Evolutionary conservation across 2,329 filamentous ascomycete species (phyloP).

Genomic region (Aspergillus awamori): DNA sequence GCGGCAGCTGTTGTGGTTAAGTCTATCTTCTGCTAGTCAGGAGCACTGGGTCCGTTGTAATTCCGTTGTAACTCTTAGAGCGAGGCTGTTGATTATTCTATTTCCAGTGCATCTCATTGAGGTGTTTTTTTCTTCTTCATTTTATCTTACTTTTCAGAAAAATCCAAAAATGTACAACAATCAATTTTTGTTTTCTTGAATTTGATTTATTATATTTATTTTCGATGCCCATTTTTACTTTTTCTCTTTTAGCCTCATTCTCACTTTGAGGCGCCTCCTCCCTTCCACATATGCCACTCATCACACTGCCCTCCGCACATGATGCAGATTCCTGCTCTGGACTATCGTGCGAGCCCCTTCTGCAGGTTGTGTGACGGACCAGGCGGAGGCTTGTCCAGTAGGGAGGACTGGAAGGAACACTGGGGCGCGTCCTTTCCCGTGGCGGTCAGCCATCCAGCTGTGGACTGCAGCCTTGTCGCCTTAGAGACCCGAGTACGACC

Average conservation of each 20-base stretch:
- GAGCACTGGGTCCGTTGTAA: no score
- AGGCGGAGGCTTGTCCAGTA: constrained; percentile 3
- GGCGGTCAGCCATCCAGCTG: constrained; percentile 6
- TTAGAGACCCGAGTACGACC: constrained; percentile 7
- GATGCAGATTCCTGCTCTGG: constrained; percentile 1
- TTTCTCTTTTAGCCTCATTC: constrained; percentile 2
- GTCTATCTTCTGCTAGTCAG: not conserved
- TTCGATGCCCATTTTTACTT: not conserved
- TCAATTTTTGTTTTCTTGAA: not conserved
- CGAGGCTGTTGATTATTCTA: not conserved
- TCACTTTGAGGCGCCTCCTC: not conserved
- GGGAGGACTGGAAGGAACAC: constrained; percentile 1
- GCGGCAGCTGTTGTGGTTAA: not conserved
- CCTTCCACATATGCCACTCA: not conserved
- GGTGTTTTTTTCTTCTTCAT: not conserved
- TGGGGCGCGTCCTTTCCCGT: constrained; percentile 3
- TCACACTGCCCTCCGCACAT: not conserved
- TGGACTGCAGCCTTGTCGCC: constrained; percentile 8
- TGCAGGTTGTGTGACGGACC: constrained; percentile 7
- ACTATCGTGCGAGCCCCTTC: constrained; percentile 1
- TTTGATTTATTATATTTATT: not conserved
- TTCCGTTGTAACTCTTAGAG: no score
- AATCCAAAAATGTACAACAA: no score
- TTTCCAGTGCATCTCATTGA: not conserved
- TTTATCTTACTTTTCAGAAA: not conserved